Evolutionary conservation across 108 stramenopile genomes (phyloP).

Genomic region (Discostella pseudostelligera): DNA sequence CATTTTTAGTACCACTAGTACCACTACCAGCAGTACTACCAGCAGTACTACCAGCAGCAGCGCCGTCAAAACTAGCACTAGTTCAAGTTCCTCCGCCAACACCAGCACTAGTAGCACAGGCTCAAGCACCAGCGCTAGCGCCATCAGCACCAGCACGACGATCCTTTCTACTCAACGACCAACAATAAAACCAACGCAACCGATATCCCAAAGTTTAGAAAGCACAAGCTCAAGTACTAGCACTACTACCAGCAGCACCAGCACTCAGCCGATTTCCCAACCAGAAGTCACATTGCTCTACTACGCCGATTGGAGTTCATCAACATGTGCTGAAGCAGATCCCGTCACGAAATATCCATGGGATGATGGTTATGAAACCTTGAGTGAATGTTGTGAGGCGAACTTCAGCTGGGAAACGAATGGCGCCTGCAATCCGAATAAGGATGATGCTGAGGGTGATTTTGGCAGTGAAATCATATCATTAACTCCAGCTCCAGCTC

Average conservation of each 20-base stretch:
- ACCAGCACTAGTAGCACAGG: no score
- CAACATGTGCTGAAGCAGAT: conserved; percentile 9
- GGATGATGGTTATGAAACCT: conserved; percentile 20
- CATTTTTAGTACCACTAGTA: background rate
- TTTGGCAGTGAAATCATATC: no score
- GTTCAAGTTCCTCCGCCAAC: no score
- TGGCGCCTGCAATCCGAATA: conserved; percentile 2
- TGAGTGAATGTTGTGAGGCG: conserved; percentile 17
- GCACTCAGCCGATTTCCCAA: background rate
- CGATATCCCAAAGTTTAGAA: no score
- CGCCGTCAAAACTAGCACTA: background rate
- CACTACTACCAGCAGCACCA: no score
- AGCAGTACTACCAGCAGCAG: background rate
- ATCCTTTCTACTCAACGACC: background rate
- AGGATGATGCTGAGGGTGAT: conserved; percentile 2
- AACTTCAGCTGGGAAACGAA: conserved; percentile 18
- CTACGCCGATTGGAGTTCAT: conserved; percentile 18
- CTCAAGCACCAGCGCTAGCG: no score
- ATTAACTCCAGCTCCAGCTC: background rate
- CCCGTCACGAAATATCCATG: conserved; percentile 9
- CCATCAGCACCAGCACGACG: no score
- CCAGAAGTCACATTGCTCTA: background rate
- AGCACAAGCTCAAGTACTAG: no score
- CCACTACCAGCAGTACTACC: background rate
- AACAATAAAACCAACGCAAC: background rate